These are phyloP conservation scores for Saccharomycopsis guyanensis DNA, from an alignment of 805 yeast species.

Conservation along the genomic window DNA sequence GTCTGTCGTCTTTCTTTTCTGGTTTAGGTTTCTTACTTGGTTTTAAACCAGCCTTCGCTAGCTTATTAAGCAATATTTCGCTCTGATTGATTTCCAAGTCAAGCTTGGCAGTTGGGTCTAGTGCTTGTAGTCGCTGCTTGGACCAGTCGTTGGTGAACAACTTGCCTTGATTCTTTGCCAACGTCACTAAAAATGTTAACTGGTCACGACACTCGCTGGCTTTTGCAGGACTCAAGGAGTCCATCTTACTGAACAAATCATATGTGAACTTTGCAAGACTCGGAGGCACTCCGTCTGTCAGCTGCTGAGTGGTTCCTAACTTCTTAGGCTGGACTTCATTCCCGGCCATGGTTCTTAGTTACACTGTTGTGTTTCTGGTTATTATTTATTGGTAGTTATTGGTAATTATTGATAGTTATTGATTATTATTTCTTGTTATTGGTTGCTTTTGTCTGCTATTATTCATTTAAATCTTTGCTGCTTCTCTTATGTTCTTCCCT, in stretches of 20 bases:
- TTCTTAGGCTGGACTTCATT: conserved; percentile 12
- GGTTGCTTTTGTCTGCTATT: no score
- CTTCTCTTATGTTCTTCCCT: no score
- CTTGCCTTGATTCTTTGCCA: conserved; percentile 38
- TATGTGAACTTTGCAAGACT: conserved; percentile 34
- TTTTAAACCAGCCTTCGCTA: background rate
- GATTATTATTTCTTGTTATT: no score
- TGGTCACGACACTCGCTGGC: conserved; percentile 40
- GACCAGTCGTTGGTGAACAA: conserved; percentile 50
- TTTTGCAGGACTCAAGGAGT: conserved; percentile 25
- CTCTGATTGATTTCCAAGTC: conserved; percentile 2
- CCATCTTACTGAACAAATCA: conserved; percentile 36
- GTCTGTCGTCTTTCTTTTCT: background rate
- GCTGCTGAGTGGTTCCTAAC: conserved; percentile 1
- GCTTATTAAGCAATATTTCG: no score
- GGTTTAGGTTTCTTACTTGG: background rate
- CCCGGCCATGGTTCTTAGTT: no score
- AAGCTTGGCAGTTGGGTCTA: conserved; percentile 23
- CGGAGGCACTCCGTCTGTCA: background rate
- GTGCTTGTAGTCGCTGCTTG: conserved; percentile 40
- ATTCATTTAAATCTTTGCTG: no score
- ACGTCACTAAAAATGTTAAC: conserved; percentile 40
- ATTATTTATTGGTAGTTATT: no score
- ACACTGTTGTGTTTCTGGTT: no score
- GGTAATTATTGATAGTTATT: no score